phyloP scores from a whole-genome alignment of 768 basidiomycete species.

The Termitomyces sp. region DNA sequence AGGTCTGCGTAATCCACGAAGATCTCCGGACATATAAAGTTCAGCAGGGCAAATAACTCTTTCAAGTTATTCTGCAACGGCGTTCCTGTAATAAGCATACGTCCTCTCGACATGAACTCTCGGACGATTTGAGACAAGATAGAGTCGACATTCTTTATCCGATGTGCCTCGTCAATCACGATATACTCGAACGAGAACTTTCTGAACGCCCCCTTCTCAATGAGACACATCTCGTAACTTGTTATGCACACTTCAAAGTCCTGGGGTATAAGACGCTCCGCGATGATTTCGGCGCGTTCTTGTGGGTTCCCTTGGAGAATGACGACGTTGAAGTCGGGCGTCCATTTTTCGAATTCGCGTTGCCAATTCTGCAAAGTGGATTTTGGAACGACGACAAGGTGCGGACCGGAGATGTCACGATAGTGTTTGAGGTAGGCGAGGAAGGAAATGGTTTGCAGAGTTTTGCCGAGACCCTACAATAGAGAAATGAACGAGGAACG shows the following conservation, averaged over 20 bases:
- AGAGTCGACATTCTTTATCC: constrained; percentile 98
- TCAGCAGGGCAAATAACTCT: constrained; percentile 87
- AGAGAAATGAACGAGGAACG: not conserved
- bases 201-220: constrained; percentile 88
- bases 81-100: constrained; percentile 94
- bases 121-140: constrained; percentile 94
- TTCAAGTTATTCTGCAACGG: constrained; percentile 96
- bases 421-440: constrained; percentile 91
- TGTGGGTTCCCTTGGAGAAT: constrained; percentile 85
- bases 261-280: constrained; percentile 72
- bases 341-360: constrained; percentile 90
- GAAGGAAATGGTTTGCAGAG: constrained; percentile 96
- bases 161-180: constrained; percentile 96
- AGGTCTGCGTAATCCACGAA: constrained; percentile 89
- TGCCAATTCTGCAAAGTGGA: constrained; percentile 97
- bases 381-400: constrained; percentile 97
- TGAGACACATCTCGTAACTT: constrained; percentile 94
- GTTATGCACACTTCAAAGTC: constrained; percentile 95
- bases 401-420: constrained; percentile 70
- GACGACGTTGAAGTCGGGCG: constrained; percentile 79
- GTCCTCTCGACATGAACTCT: constrained; percentile 80
- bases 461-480: constrained; percentile 90
- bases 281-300: constrained; percentile 80
- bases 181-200: constrained; percentile 98
- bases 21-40: constrained; percentile 97